Base-by-base conservation (phyloP, 164 flowering plant species). In the Cinnamomum chago region DNA sequence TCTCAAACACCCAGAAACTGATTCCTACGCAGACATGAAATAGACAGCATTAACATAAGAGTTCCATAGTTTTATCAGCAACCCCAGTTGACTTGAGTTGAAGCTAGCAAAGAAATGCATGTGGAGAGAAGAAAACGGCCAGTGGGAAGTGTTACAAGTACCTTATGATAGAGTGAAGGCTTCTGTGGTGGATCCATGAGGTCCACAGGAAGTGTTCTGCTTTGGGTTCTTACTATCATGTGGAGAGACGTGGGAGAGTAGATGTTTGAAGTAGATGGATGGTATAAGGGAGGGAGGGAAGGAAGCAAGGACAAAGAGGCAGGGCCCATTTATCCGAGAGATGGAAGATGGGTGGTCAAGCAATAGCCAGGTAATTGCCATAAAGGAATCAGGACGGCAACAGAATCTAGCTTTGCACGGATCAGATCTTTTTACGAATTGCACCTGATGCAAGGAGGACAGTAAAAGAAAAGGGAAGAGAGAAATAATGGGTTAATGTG, bases 1-100 rank as follows among this genome's bases (percentile, higher is more conserved):
- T 51, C 28, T 51, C 65, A 55, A 76, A 18, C 62, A 64, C 65
- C 65, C 68, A 70, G 27, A 13, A 20, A 62, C 25, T 62, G 72
- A 50, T 24, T 35, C 50, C 30, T 76, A 50, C 51, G 11, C 50
- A 30, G 51, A 22, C 20, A 70, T 12, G 68, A 70, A 62, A 62
- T 18, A 47, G 33, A 27, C 20, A 17, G 58, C 35, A 66, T 50
- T 40, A 50, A 65, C 35, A 15, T n/a, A 40, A 47, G 12, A 40
- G 10, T 35, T 35, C 27, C 47, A 6, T n/a, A n/a, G 55, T 9
- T 10, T 2, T 64, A 35, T 30, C 3, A 23, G 24, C 14, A n/a
- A 68, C 67, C 28, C 67, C 23, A 64, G 47, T 13, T 64, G 28
- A 25, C 24, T 25, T 3, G 15, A 64, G 28, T 12, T 28, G 50